Evolutionary conservation across 78 protist genomes (phyloP).

Genomic region (Carpediemonas membranifera): DNA sequence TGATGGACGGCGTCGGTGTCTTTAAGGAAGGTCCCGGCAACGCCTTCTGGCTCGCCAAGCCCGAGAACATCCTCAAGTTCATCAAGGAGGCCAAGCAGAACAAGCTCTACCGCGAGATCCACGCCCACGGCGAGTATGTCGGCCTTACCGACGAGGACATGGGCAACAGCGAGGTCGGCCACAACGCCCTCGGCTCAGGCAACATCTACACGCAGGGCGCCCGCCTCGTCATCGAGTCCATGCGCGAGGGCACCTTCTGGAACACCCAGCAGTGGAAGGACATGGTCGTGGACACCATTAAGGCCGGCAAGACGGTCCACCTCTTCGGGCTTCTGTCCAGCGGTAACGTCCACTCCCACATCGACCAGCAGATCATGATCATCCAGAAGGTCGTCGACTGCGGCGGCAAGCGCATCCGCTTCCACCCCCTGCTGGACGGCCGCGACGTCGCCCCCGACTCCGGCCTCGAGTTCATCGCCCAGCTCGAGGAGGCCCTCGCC

Average conservation of each 20-base stretch:
- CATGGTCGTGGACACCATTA: background rate
- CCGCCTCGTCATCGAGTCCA: constrained; percentile 23
- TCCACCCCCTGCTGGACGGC: constrained; percentile 38
- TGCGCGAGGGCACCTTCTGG: constrained; percentile 19
- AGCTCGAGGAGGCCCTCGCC: constrained; percentile 19
- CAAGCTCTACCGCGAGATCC: background rate
- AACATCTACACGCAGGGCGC: constrained; percentile 42
- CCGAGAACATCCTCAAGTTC: background rate
- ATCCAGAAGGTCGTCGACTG: background rate
- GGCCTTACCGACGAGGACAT: constrained; percentile 26
- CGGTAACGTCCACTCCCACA: constrained; percentile 49
- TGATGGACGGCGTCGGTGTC: no score
- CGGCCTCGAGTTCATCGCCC: constrained; percentile 22
- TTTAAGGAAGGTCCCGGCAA: no score
- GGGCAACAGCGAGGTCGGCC: constrained; percentile 43
- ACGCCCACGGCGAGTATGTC: constrained; percentile 10
- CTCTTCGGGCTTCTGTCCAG: constrained; percentile 30
- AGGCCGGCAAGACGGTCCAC: background rate
- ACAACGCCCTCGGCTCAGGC: constrained; percentile 52
- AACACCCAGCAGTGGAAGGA: background rate
- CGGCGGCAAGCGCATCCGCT: background rate
- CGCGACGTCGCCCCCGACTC: constrained; percentile 48
- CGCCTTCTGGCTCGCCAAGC: constrained; percentile 2
- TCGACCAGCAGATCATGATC: background rate
- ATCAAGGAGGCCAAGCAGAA: background rate